Evolutionary conservation across 805 yeast genomes (phyloP).

Genomic region (Limtongozyma cylindracea): DNA sequence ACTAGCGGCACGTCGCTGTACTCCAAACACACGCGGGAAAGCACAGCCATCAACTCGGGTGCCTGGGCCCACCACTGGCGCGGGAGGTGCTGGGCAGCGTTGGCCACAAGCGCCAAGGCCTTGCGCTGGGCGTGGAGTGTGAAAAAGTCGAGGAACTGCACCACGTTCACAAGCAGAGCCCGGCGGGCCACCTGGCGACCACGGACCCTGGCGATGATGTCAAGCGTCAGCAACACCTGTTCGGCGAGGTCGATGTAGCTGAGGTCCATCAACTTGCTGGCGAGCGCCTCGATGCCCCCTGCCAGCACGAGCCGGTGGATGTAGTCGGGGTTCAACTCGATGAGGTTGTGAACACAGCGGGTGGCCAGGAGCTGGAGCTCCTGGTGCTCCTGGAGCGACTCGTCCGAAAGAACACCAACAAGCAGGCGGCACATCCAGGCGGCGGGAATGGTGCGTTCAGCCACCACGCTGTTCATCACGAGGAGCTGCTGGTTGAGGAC

Average conservation of each 20-base stretch:
- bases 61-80: conserved; percentile 18
- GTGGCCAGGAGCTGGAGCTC: conserved; percentile 72
- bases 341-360: conserved; percentile 56
- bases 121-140: conserved; percentile 76
- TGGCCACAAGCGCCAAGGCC: conserved; percentile 48
- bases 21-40: conserved; percentile 27
- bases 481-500: conserved; percentile 34
- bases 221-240: conserved; percentile 60
- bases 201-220: conserved; percentile 30
- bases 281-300: conserved; percentile 41
- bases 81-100: conserved; percentile 28
- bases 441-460: conserved; percentile 41
- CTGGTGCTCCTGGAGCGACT: conserved; percentile 30
- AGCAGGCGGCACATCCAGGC: conserved; percentile 25
- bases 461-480: conserved; percentile 39
- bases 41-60: conserved; percentile 27
- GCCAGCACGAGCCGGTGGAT: conserved; percentile 34
- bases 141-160: conserved; percentile 66
- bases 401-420: conserved; percentile 30
- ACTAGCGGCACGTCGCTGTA: conserved; percentile 31
- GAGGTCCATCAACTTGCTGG: conserved; percentile 43
- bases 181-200: conserved; percentile 25
- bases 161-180: conserved; percentile 37
- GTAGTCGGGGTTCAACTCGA: conserved; percentile 49
- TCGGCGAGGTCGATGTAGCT: conserved; percentile 81